These are phyloP conservation scores for Tylopilus subfusipes DNA, from an alignment of 768 basidiomycete genomes.

Conservation along the genomic window DNA sequence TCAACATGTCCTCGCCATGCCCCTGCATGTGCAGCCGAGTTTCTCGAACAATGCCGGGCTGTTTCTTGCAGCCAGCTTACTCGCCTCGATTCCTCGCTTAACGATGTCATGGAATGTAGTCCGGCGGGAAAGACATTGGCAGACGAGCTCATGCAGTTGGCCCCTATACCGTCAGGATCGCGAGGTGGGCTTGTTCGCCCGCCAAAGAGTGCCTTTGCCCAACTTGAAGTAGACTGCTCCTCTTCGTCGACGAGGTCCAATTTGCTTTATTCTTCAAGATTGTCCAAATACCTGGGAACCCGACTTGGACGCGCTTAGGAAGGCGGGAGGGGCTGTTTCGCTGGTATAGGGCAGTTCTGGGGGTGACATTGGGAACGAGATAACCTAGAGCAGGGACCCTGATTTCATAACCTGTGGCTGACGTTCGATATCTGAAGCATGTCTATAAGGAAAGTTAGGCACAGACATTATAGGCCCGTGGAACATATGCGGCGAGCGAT, in stretches of 20 bases:
- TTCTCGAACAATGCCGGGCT: too few relatives aligned
- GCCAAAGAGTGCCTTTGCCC: neutral
- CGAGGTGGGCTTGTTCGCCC: neutral
- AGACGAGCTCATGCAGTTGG: neutral
- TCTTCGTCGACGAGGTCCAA: slow-evolving; percentile 10
- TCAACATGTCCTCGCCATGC: neutral
- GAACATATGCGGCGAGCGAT: neutral
- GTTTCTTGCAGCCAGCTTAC: neutral
- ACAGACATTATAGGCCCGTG: neutral
- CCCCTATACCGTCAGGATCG: slow-evolving; percentile 33
- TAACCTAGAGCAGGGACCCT: neutral
- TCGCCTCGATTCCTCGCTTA: neutral
- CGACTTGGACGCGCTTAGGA: neutral
- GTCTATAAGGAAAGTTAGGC: neutral
- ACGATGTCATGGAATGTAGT: neutral
- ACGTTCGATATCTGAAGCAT: too few relatives aligned
- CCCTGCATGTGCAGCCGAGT: neutral
- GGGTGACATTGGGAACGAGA: neutral
- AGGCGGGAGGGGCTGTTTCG: neutral
- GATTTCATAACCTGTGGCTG: neutral
- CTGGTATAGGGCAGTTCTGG: neutral
- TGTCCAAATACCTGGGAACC: neutral
- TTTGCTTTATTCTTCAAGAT: neutral
- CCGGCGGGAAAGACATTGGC: neutral
- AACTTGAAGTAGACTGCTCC: neutral